These are phyloP conservation scores for Ceratonia siliqua DNA, from an alignment of 306 rosid species.

Conservation along the genomic window DNA sequence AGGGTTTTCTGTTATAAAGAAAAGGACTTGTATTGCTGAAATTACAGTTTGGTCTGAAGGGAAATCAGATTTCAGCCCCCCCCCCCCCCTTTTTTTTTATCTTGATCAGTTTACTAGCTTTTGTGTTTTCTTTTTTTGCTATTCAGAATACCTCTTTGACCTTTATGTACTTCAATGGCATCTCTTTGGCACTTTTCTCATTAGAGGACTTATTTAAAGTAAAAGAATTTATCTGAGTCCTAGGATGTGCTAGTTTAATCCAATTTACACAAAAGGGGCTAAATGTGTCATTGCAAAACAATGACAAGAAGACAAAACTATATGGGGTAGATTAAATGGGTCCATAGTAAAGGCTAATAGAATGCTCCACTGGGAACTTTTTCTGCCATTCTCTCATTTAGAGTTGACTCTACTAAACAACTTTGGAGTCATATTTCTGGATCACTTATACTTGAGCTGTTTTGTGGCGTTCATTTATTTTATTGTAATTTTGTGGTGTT, in stretches of 20 bases:
- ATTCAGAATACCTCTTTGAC: not conserved
- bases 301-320: not conserved
- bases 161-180: not conserved
- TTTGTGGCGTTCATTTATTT: not conserved
- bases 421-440: not conserved
- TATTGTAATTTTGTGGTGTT: not conserved
- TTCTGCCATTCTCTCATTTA: slow-evolving; percentile 7
- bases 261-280: not conserved
- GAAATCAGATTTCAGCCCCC: slow-evolving; percentile 1
- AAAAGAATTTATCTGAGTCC: not conserved
- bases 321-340: not conserved
- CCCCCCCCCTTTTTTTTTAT: not conserved
- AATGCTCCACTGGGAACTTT: slow-evolving; percentile 7
- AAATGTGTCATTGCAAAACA: not conserved
- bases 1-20: not conserved
- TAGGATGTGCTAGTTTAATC: slow-evolving; percentile 24
- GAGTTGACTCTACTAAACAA: not conserved
- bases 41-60: not conserved
- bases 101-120: not conserved
- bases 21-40: slow-evolving; percentile 14
- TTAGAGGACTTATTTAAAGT: not conserved
- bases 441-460: not conserved
- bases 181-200: slow-evolving; percentile 4
- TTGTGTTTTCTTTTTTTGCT: not conserved
- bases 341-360: not conserved